These are phyloP conservation scores for Wickerhamomyces xylosicus DNA, from an alignment of 805 yeast species.

Conservation along the genomic window DNA sequence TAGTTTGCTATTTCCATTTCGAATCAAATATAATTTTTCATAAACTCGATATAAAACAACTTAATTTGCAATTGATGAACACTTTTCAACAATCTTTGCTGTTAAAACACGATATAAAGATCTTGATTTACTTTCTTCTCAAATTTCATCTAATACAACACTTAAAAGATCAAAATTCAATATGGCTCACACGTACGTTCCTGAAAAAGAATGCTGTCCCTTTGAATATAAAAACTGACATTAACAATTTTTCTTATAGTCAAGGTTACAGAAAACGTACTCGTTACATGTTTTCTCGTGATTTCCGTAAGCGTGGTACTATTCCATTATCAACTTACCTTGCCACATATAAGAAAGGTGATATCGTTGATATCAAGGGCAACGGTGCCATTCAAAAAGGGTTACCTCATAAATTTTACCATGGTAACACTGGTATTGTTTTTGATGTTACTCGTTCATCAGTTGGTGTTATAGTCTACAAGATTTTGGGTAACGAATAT, in stretches of 20 bases:
- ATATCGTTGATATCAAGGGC: conserved; percentile 97
- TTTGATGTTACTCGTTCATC: conserved; percentile 97
- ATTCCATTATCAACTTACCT: conserved; percentile 89
- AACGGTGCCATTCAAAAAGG: conserved; percentile 98
- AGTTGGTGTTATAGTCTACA: conserved; percentile 94
- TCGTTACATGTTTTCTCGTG: conserved; percentile 99
- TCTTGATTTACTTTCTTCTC: too few relatives aligned
- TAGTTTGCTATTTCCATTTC: too few relatives aligned
- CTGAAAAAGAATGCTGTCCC: not conserved
- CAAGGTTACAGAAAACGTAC: conserved; percentile 99
- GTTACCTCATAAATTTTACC: conserved; percentile 99
- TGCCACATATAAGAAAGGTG: conserved; percentile 96
- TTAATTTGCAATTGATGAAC: too few relatives aligned
- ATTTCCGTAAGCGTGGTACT: conserved; percentile 88
- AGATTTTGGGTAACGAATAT: conserved; percentile 96
- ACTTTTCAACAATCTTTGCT: too few relatives aligned
- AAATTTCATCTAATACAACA: too few relatives aligned
- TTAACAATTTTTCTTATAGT: conserved; percentile 23
- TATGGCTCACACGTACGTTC: conserved; percentile 12
- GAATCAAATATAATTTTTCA: too few relatives aligned
- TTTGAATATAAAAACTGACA: not conserved
- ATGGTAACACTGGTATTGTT: conserved; percentile 97
- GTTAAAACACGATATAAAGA: too few relatives aligned
- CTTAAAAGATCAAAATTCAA: not conserved
- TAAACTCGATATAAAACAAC: too few relatives aligned